phyloP scores from a whole-genome alignment of 2,329 filamentous ascomycete species.

The Tolypocladium sp. region DNA sequence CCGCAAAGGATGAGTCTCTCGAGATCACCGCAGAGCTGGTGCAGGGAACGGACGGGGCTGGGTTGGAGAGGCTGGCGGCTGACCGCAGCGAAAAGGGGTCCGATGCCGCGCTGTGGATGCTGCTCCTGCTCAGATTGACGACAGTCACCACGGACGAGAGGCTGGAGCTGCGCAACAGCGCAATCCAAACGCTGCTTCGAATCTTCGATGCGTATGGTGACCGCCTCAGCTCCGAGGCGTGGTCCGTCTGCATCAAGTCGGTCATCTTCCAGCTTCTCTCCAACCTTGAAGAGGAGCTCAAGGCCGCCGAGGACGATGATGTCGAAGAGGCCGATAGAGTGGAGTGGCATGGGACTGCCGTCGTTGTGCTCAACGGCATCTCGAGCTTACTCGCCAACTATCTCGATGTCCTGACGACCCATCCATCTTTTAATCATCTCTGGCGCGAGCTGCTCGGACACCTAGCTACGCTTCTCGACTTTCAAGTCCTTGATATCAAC shows the following conservation, averaged over 20 bases:
- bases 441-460: conserved; percentile 69
- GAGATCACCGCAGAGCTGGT: conserved; percentile 50
- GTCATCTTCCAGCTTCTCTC: conserved; percentile 73
- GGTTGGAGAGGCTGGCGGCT: conserved; percentile 50
- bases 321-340: conserved; percentile 32
- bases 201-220: conserved; percentile 91
- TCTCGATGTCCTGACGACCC: conserved; percentile 59
- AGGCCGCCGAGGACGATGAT: conserved; percentile 24
- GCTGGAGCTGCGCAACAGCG: conserved; percentile 72
- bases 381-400: conserved; percentile 68
- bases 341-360: conserved; percentile 67
- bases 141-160: conserved; percentile 62
- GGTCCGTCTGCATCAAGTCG: conserved; percentile 72
- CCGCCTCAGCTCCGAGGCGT: conserved; percentile 66
- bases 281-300: conserved; percentile 53
- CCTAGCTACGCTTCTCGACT: conserved; percentile 54
- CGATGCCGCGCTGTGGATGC: conserved; percentile 68
- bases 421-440: conserved; percentile 58
- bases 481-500: conserved; percentile 59
- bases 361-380: conserved; percentile 64
- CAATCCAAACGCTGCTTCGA: conserved; percentile 80
- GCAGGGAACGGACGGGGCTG: conserved; percentile 36
- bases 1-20: conserved; percentile 47
- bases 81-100: conserved; percentile 51
- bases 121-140: conserved; percentile 62